Percentiles rank a stretch among this genome's conserved stretches.
phyloP scores from a whole-genome alignment of 1,284 basidiomycete species.

The Trichosporon sp. region DNA sequence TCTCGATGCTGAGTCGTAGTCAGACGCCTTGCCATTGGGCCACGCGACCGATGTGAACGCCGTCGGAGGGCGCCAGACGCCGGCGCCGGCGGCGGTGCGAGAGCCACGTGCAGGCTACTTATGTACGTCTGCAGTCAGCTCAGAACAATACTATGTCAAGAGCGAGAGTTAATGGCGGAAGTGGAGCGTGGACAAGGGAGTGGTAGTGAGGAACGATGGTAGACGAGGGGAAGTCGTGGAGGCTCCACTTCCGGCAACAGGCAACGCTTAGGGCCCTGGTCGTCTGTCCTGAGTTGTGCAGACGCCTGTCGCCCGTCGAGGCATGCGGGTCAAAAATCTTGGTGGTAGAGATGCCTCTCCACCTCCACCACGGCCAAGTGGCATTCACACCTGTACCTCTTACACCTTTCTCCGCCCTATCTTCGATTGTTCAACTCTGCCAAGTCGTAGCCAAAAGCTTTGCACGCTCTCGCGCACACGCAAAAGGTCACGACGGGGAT shows the following conservation, averaged over 20 bases:
- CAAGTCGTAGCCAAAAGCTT: neutral
- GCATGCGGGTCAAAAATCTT: neutral
- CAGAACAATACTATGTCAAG: too few species aligned
- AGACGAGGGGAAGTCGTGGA: too few species aligned
- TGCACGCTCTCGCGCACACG: neutral
- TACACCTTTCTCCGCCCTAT: too few species aligned
- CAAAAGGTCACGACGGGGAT: conserved; percentile 27
- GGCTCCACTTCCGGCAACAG: too few species aligned
- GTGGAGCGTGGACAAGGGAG: too few species aligned
- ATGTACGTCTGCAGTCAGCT: neutral
- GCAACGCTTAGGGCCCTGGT: too few species aligned
- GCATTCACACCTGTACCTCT: neutral
- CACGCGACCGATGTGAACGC: conserved; percentile 2
- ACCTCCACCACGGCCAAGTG: neutral
- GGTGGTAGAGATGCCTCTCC: too few species aligned
- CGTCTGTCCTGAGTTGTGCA: too few species aligned
- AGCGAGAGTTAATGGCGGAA: too few species aligned
- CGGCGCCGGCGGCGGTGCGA: conserved; percentile 1
- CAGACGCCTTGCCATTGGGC: conserved; percentile 14
- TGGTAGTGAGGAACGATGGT: too few species aligned
- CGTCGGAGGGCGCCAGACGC: neutral
- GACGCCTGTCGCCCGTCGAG: too few species aligned
- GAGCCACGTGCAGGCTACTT: neutral
- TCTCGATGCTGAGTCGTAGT: conserved; percentile 3
- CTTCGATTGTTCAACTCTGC: neutral